Conservation (phyloP, 495 filamentous ascomycete species). For the Halenospora varia region DNA sequence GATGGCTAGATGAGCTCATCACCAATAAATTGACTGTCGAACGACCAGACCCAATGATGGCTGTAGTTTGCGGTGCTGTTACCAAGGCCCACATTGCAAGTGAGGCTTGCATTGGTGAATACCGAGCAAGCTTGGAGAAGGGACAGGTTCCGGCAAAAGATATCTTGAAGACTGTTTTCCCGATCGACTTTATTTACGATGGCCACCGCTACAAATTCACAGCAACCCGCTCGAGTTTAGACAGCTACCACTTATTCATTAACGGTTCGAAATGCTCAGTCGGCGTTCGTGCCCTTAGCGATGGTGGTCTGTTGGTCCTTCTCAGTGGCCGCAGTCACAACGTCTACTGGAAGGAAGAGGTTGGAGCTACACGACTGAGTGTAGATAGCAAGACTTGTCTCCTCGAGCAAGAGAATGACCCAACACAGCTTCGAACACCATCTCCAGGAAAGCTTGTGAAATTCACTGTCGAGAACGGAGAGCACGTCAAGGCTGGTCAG, state of each 20-base stretch:
- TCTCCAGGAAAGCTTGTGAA: constrained; percentile 98
- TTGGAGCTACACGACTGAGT: constrained; percentile 88
- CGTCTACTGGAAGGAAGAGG: constrained; percentile 99
- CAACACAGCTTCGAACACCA: constrained; percentile 91
- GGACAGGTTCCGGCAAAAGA: constrained; percentile 96
- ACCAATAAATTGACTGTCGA: constrained; percentile 96
- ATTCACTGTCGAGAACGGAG: constrained; percentile 94
- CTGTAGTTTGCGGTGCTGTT: constrained; percentile 89
- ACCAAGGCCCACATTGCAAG: constrained; percentile 93
- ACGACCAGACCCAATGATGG: constrained; percentile 86
- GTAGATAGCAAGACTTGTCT: constrained; percentile 98
- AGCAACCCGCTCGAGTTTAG: constrained; percentile 83
- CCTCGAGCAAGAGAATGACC: constrained; percentile 98
- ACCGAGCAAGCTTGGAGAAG: constrained; percentile 86
- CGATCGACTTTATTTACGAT: constrained; percentile 98
- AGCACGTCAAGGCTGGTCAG: constrained; percentile 90
- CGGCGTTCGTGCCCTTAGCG: constrained; percentile 86
- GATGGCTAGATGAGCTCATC: constrained; percentile 98
- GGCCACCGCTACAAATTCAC: constrained; percentile 97
- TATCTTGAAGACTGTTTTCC: constrained; percentile 95
- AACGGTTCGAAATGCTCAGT: constrained; percentile 96
- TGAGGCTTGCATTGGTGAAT: constrained; percentile 82
- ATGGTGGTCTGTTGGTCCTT: constrained; percentile 91
- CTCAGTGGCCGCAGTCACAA: constrained; percentile 91
- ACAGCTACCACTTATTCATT: constrained; percentile 98